These are phyloP conservation scores for Neofusicoccum umdonicola DNA, from an alignment of 2,329 filamentous ascomycete genomes.

Conservation along the genomic window DNA sequence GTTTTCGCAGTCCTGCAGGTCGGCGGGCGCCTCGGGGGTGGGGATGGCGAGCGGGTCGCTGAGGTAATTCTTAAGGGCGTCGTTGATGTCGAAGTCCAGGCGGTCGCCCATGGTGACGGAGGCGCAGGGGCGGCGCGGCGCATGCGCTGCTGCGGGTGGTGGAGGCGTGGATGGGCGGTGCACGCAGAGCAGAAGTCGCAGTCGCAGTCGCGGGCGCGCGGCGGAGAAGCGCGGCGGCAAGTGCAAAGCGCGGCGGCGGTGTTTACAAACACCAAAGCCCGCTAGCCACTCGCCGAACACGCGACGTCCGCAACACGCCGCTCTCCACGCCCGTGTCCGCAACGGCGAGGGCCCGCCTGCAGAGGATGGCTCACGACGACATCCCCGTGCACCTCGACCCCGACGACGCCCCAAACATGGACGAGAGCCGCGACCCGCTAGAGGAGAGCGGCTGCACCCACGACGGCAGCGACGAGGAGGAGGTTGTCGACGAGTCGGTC, in stretches of 20 bases:
- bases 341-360: background rate
- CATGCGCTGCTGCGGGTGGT: conserved; percentile 21
- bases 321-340: background rate
- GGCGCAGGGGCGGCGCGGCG: conserved; percentile 19
- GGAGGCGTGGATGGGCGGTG: background rate
- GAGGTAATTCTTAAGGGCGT: conserved; percentile 94
- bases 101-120: conserved; percentile 60
- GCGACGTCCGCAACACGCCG: background rate
- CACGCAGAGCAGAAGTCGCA: conserved; percentile 23
- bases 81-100: conserved; percentile 90
- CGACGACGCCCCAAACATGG: conserved; percentile 27
- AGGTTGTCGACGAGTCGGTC: conserved; percentile 64
- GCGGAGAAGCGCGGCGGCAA: conserved; percentile 19
- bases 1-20: conserved; percentile 87
- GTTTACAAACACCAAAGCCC: conserved; percentile 12
- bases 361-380: background rate
- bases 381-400: background rate
- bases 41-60: conserved; percentile 81
- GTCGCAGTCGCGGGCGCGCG: conserved; percentile 17
- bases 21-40: conserved; percentile 80
- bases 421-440: conserved; percentile 49
- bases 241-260: background rate
- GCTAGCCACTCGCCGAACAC: background rate
- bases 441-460: conserved; percentile 52
- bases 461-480: conserved; percentile 48